Evolutionary conservation across 2,329 filamentous ascomycete genomes (phyloP), one percentile per base, ranked within the genome.

Genomic region (Fusarium ramigenum): DNA sequence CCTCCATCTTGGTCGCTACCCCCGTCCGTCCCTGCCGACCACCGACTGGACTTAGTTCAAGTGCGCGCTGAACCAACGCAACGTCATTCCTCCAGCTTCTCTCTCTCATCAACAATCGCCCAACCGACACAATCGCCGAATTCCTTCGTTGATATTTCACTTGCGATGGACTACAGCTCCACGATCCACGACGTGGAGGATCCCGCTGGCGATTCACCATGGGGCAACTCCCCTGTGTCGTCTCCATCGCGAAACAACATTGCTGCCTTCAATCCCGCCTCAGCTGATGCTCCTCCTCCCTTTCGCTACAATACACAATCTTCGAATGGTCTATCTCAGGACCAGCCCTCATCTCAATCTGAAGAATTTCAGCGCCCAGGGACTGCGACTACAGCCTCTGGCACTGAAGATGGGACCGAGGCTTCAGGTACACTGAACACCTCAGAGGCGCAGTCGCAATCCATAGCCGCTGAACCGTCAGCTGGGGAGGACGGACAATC

Each of bases 121-220:
- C 37, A 66, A 53, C 30, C 46, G 40, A 61, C 36, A 56, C 66
- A 50, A 61, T 58, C 56, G 57, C 58, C 49, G 60, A 49, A 63
- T 54, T 57, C 58, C 44, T 46, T 66, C 57, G 62, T 56, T 56
- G 64, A 60, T 53, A 52, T 53, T 57, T 62, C 64, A 36, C 49
- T 63, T 73, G 78, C 78, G 73, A 90, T 90, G 88, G 88, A 90
- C 81, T 90, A 90, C 80, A 87, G 85, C 80, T 80, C 87, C 70
- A 85, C 87, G 19, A 87, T 89, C 75, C 78, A 85, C 78, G 88
- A 90, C 74, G 82, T 83, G 58, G 88, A 90, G 50, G 85, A 89
- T 72, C 83, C 86, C 23, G 83, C 81, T 50, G 87, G 84, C 65
- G 84, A 83, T 68, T 89, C 88, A 37, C 88, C 88, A 5, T 90